These are phyloP conservation scores for Gastrolobium villosum DNA, from an alignment of 306 rosid species.

Conservation along the genomic window DNA sequence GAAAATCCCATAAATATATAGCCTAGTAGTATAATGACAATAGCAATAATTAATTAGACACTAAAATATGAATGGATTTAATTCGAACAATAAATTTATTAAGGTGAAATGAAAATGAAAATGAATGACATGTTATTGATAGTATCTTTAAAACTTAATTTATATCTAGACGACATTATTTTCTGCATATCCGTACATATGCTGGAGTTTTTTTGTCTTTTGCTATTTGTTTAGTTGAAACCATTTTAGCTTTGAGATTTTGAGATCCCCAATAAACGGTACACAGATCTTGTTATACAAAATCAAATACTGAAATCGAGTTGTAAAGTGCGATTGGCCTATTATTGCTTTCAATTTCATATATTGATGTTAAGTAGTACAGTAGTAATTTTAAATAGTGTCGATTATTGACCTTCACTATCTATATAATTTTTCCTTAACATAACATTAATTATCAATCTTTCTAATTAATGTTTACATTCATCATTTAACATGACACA, in stretches of 20 bases:
- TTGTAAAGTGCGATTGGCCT: constrained; percentile 28
- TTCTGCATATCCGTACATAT: no score
- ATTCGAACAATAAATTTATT: constrained; percentile 1
- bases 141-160: not conserved
- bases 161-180: not conserved
- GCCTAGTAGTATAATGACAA: not conserved
- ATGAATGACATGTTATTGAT: not conserved
- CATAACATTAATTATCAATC: not conserved
- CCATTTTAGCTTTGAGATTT: no score
- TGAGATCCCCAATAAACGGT: no score
- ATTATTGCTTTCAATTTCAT: not conserved
- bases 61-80: not conserved
- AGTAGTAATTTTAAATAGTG: not conserved
- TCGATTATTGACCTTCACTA: not conserved
- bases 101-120: not conserved
- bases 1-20: not conserved
- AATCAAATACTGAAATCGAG: constrained; percentile 23
- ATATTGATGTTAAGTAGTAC: not conserved
- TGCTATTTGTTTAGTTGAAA: no score
- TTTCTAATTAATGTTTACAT: not conserved
- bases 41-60: not conserved
- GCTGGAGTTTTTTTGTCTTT: no score
- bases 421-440: not conserved
- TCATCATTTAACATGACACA: no score
- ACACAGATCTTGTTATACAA: not conserved